Percentiles rank a stretch among this genome's conserved stretches.
phyloP scores from a whole-genome alignment of 225 moss, liverwort and hornwort genomes.

The Anthoceros angustus region DNA sequence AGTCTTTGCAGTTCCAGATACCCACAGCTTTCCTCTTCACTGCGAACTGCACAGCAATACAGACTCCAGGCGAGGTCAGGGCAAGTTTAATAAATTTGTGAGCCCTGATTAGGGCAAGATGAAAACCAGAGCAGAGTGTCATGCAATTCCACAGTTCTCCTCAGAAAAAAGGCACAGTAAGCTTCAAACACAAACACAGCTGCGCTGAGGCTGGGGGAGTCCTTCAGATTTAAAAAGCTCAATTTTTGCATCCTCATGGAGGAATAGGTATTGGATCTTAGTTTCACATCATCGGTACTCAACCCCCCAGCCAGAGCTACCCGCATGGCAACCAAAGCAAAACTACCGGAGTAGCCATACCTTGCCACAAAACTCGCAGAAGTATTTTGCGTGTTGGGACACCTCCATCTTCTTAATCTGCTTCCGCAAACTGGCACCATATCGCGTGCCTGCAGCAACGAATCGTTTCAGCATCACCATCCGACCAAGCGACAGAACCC shows the following conservation, averaged over 20 bases:
- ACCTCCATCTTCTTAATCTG: slow-evolving; percentile 81
- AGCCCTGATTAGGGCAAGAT: too few relatives aligned
- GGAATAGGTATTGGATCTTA: slow-evolving; percentile 5
- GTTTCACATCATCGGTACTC: not conserved
- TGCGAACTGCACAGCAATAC: slow-evolving; percentile 31
- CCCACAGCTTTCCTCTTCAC: slow-evolving; percentile 76
- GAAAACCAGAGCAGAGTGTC: too few relatives aligned
- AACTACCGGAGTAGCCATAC: slow-evolving; percentile 6
- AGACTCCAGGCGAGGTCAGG: not conserved
- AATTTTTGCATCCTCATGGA: not conserved
- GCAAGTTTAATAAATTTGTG: not conserved
- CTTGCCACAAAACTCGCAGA: slow-evolving; percentile 72
- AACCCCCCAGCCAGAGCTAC: not conserved
- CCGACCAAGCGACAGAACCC: not conserved
- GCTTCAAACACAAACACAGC: not conserved
- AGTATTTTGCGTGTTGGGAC: slow-evolving; percentile 62
- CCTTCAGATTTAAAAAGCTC: slow-evolving; percentile 5
- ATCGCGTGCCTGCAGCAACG: slow-evolving; percentile 35
- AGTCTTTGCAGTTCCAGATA: slow-evolving; percentile 71
- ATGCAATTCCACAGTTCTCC: too few relatives aligned
- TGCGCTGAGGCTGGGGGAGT: not conserved
- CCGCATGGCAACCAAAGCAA: not conserved
- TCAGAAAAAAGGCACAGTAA: not conserved
- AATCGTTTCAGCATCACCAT: not conserved
- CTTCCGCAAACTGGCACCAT: slow-evolving; percentile 76